Conservation (phyloP, 2,329 filamentous ascomycete species). For the Microcyclospora pomicola region DNA sequence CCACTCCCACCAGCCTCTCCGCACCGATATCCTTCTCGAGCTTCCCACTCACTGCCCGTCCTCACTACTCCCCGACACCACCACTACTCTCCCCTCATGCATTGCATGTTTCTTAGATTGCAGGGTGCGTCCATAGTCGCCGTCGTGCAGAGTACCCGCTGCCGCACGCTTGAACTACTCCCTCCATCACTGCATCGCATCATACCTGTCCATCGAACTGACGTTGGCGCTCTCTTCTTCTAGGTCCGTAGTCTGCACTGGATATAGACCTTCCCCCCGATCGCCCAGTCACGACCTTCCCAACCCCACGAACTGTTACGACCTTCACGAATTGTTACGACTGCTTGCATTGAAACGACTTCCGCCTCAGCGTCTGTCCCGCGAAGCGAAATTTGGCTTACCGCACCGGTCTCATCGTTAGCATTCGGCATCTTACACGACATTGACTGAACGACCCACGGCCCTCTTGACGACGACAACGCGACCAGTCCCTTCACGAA, state of each 20-base stretch:
- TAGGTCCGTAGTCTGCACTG: slow-evolving; percentile 9
- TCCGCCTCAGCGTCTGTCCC: slow-evolving; percentile 14
- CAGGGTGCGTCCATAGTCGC: slow-evolving; percentile 22
- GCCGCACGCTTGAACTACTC: slow-evolving; percentile 2
- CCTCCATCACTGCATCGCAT: neutral
- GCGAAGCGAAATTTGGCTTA: slow-evolving; percentile 11
- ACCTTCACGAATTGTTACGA: slow-evolving; percentile 21
- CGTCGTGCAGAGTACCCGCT: slow-evolving; percentile 18
- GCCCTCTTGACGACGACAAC: neutral
- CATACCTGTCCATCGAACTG: slow-evolving; percentile 6
- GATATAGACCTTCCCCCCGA: neutral
- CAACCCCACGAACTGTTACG: slow-evolving; percentile 21
- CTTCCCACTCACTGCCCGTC: slow-evolving; percentile 6
- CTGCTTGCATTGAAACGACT: slow-evolving; percentile 21
- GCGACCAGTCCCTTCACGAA: neutral
- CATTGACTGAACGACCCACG: neutral
- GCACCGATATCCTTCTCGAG: slow-evolving; percentile 9
- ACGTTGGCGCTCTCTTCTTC: slow-evolving; percentile 4
- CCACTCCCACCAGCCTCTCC: slow-evolving; percentile 18
- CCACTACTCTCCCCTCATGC: slow-evolving; percentile 19
- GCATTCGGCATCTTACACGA: slow-evolving; percentile 14
- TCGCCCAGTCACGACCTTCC: slow-evolving; percentile 8
- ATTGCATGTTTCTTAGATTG: slow-evolving; percentile 23
- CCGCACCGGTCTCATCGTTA: slow-evolving; percentile 12
- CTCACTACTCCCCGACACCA: slow-evolving; percentile 18